A percentile compares a stretch with the other conserved stretches of the same genome.
These are phyloP conservation scores for Kodamaea fukazawae DNA, from an alignment of 805 yeast species.

Conservation along the genomic window DNA sequence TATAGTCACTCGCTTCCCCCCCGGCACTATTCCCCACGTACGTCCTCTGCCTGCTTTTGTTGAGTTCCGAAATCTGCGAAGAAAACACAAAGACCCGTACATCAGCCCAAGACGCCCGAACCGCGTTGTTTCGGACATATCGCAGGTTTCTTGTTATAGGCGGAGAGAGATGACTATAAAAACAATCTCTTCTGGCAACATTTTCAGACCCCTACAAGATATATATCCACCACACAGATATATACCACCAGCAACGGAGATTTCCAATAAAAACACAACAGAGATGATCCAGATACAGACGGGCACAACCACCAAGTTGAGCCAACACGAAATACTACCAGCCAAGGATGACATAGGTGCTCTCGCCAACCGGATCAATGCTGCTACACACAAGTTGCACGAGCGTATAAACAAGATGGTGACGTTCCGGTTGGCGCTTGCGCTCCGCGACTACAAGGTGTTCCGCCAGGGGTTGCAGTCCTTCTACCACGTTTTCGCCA, in stretches of 20 bases:
- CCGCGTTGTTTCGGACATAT: no score
- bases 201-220: not conserved
- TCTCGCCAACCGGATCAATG: slow-evolving; percentile 75
- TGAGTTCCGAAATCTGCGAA: no score
- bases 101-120: no score
- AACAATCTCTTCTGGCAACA: not conserved
- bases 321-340: slow-evolving; percentile 60
- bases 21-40: no score
- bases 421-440: slow-evolving; percentile 68
- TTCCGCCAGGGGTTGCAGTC: slow-evolving; percentile 79
- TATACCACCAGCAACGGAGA: not conserved
- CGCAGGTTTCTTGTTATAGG: not conserved
- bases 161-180: not conserved
- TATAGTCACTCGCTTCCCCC: no score
- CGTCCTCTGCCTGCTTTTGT: no score
- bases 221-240: not conserved
- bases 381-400: slow-evolving; percentile 63
- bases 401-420: slow-evolving; percentile 67
- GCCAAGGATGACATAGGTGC: slow-evolving; percentile 81
- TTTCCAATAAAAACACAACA: not conserved
- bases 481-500: slow-evolving; percentile 64
- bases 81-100: no score
- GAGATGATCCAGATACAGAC: slow-evolving; percentile 7
- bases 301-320: slow-evolving; percentile 33
- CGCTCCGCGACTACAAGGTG: slow-evolving; percentile 69